Base-by-base conservation (phyloP, 2,329 filamentous ascomycete species). In the Epicoccum nigrum region DNA sequence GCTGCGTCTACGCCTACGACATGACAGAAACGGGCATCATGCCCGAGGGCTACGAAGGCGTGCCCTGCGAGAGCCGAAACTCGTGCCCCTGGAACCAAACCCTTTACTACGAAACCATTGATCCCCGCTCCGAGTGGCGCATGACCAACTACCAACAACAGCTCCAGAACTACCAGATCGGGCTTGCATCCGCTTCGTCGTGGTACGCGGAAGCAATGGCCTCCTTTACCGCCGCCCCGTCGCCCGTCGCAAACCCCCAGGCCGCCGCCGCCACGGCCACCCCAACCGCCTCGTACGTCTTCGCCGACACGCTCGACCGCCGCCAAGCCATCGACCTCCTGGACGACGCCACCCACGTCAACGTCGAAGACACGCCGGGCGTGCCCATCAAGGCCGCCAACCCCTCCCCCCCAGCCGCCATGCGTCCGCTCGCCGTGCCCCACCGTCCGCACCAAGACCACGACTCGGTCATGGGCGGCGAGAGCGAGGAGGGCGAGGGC, bases 1-100 rank as follows among this genome's bases (percentile, higher is more conserved):
- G 85, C 3, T 88, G 86, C 60, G 77, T 86, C 9, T 88, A 83
- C 76, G 79, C 79, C 0, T 88, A 88, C 66, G 74, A 79, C 28
- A 74, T 77, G 15, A 83, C 81, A 55, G 76, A 79, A 0, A 81
- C 79, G 0, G 84, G 82, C 12, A 83, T 85, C 54, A 86, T 83
- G 77, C 85, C 86, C 0, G 86, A 88, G 62, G 76, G 78, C 1
- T 80, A 83, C 59, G 77, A 77, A 47, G 75, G 81, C 31, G 70
- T 81, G 1, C 66, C 75, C 0, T 86, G 70, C 64, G 75, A 67
- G 64, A 76, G 65, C 60, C 70, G 34, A 46, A 73, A 71, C 43
- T 57, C 68, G 39, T 73, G 74, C 41, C 75, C 72, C 16, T 78
- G 77, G 77, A 71, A 80, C 62, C 69, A 81, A 55, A 74, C 77